Evolutionary conservation across 148 eudicot genomes (phyloP).

Genomic region (Pharnaceum exiguum): DNA sequence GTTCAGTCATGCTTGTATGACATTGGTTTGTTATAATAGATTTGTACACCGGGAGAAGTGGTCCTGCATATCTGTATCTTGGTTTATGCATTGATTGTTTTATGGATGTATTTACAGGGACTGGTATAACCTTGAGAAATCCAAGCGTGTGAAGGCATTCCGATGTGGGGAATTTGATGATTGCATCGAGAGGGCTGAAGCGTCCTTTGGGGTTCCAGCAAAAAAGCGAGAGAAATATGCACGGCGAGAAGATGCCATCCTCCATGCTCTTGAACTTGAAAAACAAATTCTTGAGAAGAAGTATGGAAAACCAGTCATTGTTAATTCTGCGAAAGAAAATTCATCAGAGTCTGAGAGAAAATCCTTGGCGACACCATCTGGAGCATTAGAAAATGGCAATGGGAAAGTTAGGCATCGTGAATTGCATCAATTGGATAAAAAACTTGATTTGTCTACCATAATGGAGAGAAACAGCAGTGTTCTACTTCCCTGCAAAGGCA

Average conservation of each 20-base stretch:
- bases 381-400: slow-evolving; percentile 37
- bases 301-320: slow-evolving; percentile 39
- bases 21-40: slow-evolving; percentile 6
- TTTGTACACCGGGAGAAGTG: not conserved
- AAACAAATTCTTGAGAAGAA: slow-evolving; percentile 58
- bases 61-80: slow-evolving; percentile 4
- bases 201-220: slow-evolving; percentile 76
- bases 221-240: slow-evolving; percentile 98
- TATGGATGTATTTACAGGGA: slow-evolving; percentile 50
- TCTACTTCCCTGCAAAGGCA: slow-evolving; percentile 18
- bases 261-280: slow-evolving; percentile 97
- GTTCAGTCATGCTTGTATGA: slow-evolving; percentile 10
- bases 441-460: slow-evolving; percentile 28
- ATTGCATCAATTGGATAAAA: slow-evolving; percentile 28
- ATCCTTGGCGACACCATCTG: slow-evolving; percentile 31
- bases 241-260: slow-evolving; percentile 93
- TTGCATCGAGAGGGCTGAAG: slow-evolving; percentile 90
- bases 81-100: slow-evolving; percentile 7
- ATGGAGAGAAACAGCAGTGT: slow-evolving; percentile 27
- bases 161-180: slow-evolving; percentile 98
- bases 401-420: slow-evolving; percentile 33
- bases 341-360: slow-evolving; percentile 38
- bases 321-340: slow-evolving; percentile 24
- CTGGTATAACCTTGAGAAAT: slow-evolving; percentile 98
- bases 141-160: slow-evolving; percentile 95